A percentile compares a stretch with the other conserved stretches of the same genome.
Conservation (phyloP, 495 filamentous ascomycete species). For the Aspergillus hancockii region DNA sequence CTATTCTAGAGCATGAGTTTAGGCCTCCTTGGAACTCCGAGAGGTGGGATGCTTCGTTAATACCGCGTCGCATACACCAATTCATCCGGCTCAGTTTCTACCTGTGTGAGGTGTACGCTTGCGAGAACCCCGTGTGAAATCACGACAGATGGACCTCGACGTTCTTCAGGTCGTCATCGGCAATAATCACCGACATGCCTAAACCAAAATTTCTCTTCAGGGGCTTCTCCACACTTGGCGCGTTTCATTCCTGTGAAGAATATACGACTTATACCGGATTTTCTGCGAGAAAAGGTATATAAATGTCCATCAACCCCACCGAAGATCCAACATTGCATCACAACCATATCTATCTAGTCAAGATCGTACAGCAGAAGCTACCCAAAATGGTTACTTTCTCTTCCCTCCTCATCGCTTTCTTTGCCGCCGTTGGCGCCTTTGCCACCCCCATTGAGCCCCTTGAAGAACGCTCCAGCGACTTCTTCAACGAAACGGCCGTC, state of each 20-base stretch:
- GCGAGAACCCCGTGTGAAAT: not conserved
- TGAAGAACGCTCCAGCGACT: not conserved
- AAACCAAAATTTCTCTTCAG: not conserved
- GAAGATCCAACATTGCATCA: not conserved
- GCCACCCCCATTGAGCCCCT: not conserved
- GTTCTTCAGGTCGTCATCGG: not conserved
- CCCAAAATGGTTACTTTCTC: conserved; percentile 11
- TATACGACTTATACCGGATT: not conserved
- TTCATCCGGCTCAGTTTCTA: not conserved
- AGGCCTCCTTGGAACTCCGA: no score
- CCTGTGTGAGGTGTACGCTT: no score
- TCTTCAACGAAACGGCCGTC: conserved; percentile 25
- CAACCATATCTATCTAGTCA: not conserved
- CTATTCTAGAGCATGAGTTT: not conserved
- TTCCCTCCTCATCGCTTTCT: not conserved
- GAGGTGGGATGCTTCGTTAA: no score
- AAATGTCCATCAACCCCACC: not conserved
- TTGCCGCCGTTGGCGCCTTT: not conserved
- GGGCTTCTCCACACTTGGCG: not conserved
- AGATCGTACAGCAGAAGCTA: not conserved
- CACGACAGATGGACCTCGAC: not conserved
- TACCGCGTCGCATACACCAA: not conserved
- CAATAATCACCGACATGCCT: not conserved
- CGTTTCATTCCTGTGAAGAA: not conserved
- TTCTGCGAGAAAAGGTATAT: not conserved